These are phyloP conservation scores for Phoma herbarum DNA, from an alignment of 2,329 filamentous ascomycete genomes.

Conservation along the genomic window DNA sequence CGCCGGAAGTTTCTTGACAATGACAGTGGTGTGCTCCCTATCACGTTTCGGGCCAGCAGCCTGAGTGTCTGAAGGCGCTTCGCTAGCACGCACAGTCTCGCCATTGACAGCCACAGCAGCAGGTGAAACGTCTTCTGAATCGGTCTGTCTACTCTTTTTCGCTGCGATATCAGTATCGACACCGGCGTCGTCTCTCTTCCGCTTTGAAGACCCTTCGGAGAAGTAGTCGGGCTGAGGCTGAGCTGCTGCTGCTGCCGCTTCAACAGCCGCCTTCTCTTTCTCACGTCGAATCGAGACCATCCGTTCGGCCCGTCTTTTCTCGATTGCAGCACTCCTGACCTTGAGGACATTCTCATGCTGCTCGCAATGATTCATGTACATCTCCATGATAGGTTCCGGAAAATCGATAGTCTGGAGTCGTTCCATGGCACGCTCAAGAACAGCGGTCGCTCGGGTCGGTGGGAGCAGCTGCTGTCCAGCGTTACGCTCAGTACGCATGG, in stretches of 20 bases:
- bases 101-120: conserved; percentile 28
- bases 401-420: conserved; percentile 71
- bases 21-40: conserved; percentile 86
- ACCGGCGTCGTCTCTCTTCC: conserved; percentile 70
- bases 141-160: conserved; percentile 71
- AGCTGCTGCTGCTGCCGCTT: conserved; percentile 57
- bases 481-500: conserved; percentile 60
- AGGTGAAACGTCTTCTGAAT: conserved; percentile 32
- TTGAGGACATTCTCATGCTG: conserved; percentile 84
- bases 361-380: conserved; percentile 83
- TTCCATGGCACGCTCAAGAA: conserved; percentile 75
- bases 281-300: conserved; percentile 65
- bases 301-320: conserved; percentile 69
- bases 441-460: conserved; percentile 76
- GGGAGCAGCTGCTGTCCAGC: conserved; percentile 61
- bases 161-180: conserved; percentile 62
- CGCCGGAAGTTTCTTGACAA: conserved; percentile 78
- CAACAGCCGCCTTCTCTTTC: conserved; percentile 66
- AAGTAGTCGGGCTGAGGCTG: conserved; percentile 29
- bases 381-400: conserved; percentile 77
- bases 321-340: conserved; percentile 76
- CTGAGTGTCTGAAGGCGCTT: conserved; percentile 48
- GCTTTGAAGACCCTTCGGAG: conserved; percentile 67
- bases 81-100: conserved; percentile 35
- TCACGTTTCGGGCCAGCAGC: conserved; percentile 71